Conservation (phyloP, 2,329 filamentous ascomycete genomes). For the Stromatinia cepivora region DNA sequence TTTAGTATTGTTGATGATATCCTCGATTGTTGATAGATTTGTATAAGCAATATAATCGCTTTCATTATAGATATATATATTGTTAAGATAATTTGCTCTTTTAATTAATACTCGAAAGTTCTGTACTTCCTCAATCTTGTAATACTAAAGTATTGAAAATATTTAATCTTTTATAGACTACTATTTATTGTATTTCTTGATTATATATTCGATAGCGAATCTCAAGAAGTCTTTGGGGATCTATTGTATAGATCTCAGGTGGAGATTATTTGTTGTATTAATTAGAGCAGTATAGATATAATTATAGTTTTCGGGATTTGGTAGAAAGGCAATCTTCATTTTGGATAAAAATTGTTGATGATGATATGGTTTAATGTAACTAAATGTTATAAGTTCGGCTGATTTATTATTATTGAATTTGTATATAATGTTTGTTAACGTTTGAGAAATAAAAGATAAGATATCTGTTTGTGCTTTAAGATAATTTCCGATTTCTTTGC, state of each 20-base stretch:
- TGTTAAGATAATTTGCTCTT: background rate
- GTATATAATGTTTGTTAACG: background rate
- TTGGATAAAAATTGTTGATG: background rate
- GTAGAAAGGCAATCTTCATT: slow-evolving; percentile 7
- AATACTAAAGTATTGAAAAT: background rate
- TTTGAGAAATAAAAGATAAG: background rate
- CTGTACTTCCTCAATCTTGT: slow-evolving; percentile 1
- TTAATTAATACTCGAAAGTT: background rate
- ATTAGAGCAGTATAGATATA: background rate
- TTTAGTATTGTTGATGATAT: too few species aligned
- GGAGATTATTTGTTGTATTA: background rate
- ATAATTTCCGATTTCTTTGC: too few species aligned
- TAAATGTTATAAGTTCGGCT: background rate
- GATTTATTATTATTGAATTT: background rate
- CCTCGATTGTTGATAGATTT: too few species aligned
- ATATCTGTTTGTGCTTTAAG: too few species aligned
- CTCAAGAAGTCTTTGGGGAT: background rate
- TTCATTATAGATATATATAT: background rate
- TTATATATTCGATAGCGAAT: background rate
- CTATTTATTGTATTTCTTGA: background rate
- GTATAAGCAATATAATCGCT: background rate
- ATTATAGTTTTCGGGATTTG: background rate
- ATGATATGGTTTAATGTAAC: background rate
- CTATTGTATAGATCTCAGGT: background rate
- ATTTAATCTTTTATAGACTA: background rate